These are phyloP conservation scores for Atkinsonella hypoxylon DNA, from an alignment of 2,329 filamentous ascomycete genomes.

Conservation along the genomic window DNA sequence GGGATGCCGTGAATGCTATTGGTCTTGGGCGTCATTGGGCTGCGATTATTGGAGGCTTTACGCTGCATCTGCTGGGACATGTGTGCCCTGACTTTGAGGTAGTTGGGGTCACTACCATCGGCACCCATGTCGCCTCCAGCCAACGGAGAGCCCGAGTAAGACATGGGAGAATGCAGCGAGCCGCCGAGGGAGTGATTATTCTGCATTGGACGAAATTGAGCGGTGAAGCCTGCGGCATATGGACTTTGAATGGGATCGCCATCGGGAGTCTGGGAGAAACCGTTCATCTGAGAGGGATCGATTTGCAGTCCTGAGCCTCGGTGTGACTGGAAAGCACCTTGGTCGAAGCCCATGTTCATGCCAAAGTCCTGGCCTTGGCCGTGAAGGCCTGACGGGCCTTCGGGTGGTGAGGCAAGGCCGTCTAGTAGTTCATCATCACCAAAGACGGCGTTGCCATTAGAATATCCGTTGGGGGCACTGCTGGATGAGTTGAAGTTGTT, in stretches of 20 bases:
- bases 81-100: slow-evolving; percentile 49
- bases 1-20: slow-evolving; percentile 61
- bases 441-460: slow-evolving; percentile 65
- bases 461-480: slow-evolving; percentile 59
- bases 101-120: slow-evolving; percentile 40
- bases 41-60: slow-evolving; percentile 62
- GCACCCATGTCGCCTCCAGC: slow-evolving; percentile 36
- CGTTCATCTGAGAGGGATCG: slow-evolving; percentile 58
- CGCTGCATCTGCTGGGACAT: slow-evolving; percentile 54
- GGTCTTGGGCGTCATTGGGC: slow-evolving; percentile 81
- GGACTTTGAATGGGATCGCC: slow-evolving; percentile 87
- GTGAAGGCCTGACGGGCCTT: slow-evolving; percentile 37
- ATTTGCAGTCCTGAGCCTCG: slow-evolving; percentile 47
- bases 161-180: slow-evolving; percentile 31
- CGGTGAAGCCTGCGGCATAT: slow-evolving; percentile 68
- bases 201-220: slow-evolving; percentile 63
- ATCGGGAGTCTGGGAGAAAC: slow-evolving; percentile 86
- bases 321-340: slow-evolving; percentile 41
- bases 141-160: slow-evolving; percentile 27
- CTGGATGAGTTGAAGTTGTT: slow-evolving; percentile 44
- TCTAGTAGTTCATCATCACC: slow-evolving; percentile 84
- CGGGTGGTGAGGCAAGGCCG: slow-evolving; percentile 46
- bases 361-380: slow-evolving; percentile 44
- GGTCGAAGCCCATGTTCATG: slow-evolving; percentile 46
- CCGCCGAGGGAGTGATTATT: slow-evolving; percentile 43